A percentile compares a stretch with the other conserved stretches of the same genome.
phyloP scores from a whole-genome alignment of 345 rosid species.

The Zanthoxylum bungeanum region DNA sequence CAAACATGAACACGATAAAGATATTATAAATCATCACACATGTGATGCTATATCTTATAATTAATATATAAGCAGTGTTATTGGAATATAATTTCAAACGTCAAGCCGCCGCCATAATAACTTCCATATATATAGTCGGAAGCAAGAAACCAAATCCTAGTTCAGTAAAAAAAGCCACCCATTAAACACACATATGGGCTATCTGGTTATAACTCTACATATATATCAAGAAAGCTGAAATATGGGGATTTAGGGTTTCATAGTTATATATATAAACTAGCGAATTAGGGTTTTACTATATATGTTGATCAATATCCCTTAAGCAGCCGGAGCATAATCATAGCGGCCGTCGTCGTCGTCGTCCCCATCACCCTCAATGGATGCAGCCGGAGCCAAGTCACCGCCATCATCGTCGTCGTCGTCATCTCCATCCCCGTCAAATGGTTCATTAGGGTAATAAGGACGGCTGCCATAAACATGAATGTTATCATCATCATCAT shows the following conservation, averaged over 20 bases:
- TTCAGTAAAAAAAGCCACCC: too few species aligned
- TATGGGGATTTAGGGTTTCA: conserved; percentile 12
- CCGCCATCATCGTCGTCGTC: not conserved
- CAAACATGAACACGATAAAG: too few species aligned
- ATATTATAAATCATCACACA: not conserved
- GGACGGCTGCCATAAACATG: not conserved
- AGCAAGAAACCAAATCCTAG: not conserved
- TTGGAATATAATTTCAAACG: not conserved
- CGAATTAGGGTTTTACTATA: conserved; percentile 1
- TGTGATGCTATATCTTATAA: not conserved
- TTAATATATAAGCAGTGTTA: not conserved
- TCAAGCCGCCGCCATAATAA: not conserved
- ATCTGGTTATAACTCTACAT: too few species aligned
- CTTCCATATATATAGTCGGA: too few species aligned
- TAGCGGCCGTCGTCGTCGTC: conserved; percentile 21
- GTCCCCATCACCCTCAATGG: conserved; percentile 14
- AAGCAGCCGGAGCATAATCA: conserved; percentile 38
- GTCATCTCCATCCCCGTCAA: conserved; percentile 14
- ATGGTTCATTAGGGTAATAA: not conserved
- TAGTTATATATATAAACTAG: too few species aligned
- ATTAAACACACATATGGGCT: too few species aligned
- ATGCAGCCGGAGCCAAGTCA: conserved; percentile 14
- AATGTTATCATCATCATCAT: not conserved
- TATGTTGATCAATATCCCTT: not conserved
- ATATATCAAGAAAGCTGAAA: too few species aligned